A percentile compares a stretch with the other conserved stretches of the same genome.
Evolutionary conservation across 192 early-diverging fungal genomes (phyloP).

Genomic region (Backusella liffmaniae): DNA sequence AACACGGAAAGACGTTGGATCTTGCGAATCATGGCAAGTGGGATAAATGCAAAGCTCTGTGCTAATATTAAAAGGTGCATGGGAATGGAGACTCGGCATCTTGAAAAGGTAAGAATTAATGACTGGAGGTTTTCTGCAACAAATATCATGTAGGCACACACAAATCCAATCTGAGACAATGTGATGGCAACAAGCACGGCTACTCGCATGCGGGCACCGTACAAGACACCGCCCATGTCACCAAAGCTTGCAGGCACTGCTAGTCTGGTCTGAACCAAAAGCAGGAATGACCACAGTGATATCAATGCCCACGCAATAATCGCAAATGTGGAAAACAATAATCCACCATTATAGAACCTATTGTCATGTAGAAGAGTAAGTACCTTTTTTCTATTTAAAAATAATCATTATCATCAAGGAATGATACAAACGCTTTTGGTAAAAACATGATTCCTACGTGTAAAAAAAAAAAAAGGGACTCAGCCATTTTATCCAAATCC

Average conservation of each 20-base stretch:
- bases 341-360: constrained; percentile 60
- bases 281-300: constrained; percentile 63
- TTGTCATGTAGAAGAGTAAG: neutral
- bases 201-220: constrained; percentile 60
- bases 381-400: neutral
- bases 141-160: constrained; percentile 91
- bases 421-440: constrained; percentile 24
- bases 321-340: constrained; percentile 60
- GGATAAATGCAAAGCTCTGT: constrained; percentile 78
- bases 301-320: constrained; percentile 61
- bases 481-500: neutral
- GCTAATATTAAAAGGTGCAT: constrained; percentile 60
- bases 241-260: constrained; percentile 67
- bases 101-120: constrained; percentile 68
- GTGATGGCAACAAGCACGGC: constrained; percentile 54
- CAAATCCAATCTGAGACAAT: constrained; percentile 75
- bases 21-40: constrained; percentile 85
- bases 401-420: neutral
- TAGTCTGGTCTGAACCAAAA: constrained; percentile 63
- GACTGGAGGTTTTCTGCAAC: constrained; percentile 87
- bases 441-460: constrained; percentile 33
- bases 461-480: neutral
- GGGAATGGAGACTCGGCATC: constrained; percentile 58
- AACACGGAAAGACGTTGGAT: constrained; percentile 85
- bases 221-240: constrained; percentile 67